Evolutionary conservation across 306 rosid species (phyloP), one percentile per base, ranked within the genome.

Genomic region (Medicago arabica): DNA sequence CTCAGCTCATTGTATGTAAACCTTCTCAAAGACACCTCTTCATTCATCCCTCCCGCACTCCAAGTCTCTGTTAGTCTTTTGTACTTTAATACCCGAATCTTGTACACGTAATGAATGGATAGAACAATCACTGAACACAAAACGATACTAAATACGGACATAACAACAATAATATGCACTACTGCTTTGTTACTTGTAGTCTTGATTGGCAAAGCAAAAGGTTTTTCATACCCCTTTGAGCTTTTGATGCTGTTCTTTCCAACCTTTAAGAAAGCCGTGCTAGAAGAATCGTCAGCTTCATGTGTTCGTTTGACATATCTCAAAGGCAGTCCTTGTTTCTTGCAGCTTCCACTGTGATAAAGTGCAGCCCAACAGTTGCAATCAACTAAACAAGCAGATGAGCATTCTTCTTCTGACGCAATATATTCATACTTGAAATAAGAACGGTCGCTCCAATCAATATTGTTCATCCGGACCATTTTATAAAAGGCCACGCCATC

Each of bases 351-450:
- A 0, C 1, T 0, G 0, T 17, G n/a, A 57, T 68, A 81, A 0
- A 39, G 10, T 8, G 75, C 83, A 77, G 81, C 87, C 63, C 71
- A 77, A 12, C 85, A 84, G n/a, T 55, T 19, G 69, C 78, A 84
- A 55, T 84, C 87, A 3, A 23, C 49, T 47, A 80, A 73, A 55
- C 87, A 84, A 54, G 82, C 23, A 15, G 0, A 11, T 38, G 38
- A 1, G 68, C 87, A 84, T 0, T 77, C 69, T 7, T 76, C 74
- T 59, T 77, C 41, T 8, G 8, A 3, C 6, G 10, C 1, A 67
- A 68, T 73, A 9, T 6, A 3, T 0, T 2, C 0, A 19, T 9
- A 61, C 18, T 0, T 1, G 1, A 5, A 16, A 63, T 80, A 84
- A 80, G 83, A n/a, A 46, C 0, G 0, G 13, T 68, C 80, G 1